Conservation (phyloP, 305 asterid genomes). For the Solanum hybrid region DNA sequence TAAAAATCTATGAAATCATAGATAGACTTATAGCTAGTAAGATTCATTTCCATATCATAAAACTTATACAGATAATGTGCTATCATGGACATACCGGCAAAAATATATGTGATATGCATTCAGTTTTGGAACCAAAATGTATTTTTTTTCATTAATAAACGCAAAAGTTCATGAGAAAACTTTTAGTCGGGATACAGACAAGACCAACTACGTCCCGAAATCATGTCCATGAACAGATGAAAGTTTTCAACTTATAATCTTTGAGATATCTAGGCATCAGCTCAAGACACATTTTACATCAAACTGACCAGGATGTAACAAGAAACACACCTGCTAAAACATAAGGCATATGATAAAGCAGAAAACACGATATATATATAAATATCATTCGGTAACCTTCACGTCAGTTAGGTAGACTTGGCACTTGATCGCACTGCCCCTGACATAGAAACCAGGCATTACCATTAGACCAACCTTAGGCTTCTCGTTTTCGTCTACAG, state of each 20-base stretch:
- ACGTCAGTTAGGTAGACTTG: constrained; percentile 82
- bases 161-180: neutral
- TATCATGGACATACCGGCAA: neutral
- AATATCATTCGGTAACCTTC: constrained; percentile 48
- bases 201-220: neutral
- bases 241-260: neutral
- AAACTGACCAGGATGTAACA: constrained; percentile 2
- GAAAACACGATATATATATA: constrained; percentile 18
- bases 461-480: constrained; percentile 90
- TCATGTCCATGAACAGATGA: neutral
- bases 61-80: neutral
- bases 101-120: neutral
- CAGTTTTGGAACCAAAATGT: neutral
- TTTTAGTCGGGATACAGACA: neutral
- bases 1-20: neutral
- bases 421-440: constrained; percentile 74
- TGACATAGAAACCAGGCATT: constrained; percentile 96
- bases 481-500: constrained; percentile 50
- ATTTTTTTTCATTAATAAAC: neutral
- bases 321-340: neutral
- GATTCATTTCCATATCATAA: neutral
- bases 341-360: constrained; percentile 10
- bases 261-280: neutral
- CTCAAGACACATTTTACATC: constrained; percentile 5
- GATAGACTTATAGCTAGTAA: neutral